Conservation (phyloP, 306 rosid genomes). For the Begonia fuchsioides region DNA sequence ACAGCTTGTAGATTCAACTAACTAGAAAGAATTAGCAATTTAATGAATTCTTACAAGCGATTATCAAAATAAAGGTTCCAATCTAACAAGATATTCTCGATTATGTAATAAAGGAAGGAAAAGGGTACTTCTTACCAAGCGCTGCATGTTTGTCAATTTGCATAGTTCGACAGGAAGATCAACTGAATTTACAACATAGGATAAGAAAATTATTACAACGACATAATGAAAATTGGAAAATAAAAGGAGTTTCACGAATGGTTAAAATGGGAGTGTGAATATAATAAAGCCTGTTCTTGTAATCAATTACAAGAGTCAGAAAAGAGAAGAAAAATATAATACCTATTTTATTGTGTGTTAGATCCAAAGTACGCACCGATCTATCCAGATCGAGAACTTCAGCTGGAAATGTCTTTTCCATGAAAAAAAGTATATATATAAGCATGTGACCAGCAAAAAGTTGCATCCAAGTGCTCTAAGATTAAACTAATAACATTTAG, state of each 20-base stretch:
- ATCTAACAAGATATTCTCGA: too few species aligned
- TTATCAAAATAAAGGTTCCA: too few species aligned
- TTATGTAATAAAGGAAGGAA: too few species aligned
- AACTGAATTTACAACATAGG: constrained; percentile 33
- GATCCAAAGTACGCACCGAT: constrained; percentile 77
- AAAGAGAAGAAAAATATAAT: constrained; percentile 6
- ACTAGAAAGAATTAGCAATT: too few species aligned
- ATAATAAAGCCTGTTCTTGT: too few species aligned
- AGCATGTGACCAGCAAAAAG: not conserved
- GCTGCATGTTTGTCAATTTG: constrained; percentile 70
- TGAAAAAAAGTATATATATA: not conserved
- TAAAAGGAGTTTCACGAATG: too few species aligned
- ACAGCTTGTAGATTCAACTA: too few species aligned
- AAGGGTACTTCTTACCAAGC: constrained; percentile 39
- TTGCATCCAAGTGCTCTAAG: too few species aligned
- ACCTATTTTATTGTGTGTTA: constrained; percentile 77
- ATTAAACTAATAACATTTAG: too few species aligned
- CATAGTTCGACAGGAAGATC: constrained; percentile 65
- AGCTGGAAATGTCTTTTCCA: constrained; percentile 61
- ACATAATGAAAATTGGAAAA: too few species aligned
- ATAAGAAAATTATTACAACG: not conserved
- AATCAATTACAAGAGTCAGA: not conserved
- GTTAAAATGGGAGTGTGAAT: too few species aligned
- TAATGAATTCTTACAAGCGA: too few species aligned
- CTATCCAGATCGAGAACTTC: constrained; percentile 66